Conservation (phyloP, 257 asterid genomes). For the Nicotiana tabacum region DNA sequence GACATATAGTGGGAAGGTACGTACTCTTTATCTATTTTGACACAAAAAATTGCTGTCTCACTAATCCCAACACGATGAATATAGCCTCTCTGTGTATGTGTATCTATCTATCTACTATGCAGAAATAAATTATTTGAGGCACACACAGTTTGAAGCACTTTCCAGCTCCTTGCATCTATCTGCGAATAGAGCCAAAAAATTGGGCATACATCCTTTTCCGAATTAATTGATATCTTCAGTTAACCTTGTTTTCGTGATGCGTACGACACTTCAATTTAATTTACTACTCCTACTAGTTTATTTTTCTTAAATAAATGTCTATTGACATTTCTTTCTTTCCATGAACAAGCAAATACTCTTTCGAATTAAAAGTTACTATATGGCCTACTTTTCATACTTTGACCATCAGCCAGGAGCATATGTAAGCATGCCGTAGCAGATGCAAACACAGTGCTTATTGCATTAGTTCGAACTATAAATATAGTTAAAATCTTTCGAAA, state of each 20-base stretch:
- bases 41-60: slow-evolving; percentile 4
- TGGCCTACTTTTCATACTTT: too few species aligned
- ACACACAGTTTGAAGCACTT: slow-evolving; percentile 5
- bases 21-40: neutral
- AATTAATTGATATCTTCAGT: neutral
- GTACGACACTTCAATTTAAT: neutral
- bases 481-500: too few species aligned
- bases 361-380: too few species aligned
- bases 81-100: neutral
- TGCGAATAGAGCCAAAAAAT: slow-evolving; percentile 5
- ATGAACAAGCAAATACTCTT: neutral
- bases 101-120: neutral
- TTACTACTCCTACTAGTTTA: neutral
- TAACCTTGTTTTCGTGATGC: neutral
- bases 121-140: neutral
- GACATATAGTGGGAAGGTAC: neutral
- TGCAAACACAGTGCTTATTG: too few species aligned
- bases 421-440: too few species aligned
- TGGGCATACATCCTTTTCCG: neutral
- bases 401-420: too few species aligned
- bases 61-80: slow-evolving; percentile 6
- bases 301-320: neutral
- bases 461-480: too few species aligned
- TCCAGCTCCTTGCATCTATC: too few species aligned
- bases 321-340: neutral